Conservation (phyloP, 371 early-diverging fungal genomes). For the Rhizopus microsporus region DNA sequence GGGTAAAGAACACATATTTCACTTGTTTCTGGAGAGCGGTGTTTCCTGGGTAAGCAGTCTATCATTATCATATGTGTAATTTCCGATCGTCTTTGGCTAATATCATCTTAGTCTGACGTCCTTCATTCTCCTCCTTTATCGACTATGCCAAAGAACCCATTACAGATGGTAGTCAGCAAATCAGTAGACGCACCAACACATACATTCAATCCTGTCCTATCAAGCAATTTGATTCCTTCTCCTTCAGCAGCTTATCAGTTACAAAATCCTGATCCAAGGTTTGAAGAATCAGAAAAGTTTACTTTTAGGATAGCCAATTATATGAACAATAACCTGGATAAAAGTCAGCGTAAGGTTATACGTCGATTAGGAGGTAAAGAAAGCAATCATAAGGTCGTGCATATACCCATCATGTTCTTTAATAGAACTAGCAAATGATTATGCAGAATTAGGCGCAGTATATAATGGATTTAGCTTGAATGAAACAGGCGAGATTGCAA, state of each 20-base stretch:
- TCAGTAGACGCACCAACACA: constrained; percentile 26
- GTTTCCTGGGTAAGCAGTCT: constrained; percentile 59
- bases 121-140: constrained; percentile 55
- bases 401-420: not conserved
- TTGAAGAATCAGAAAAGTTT: constrained; percentile 79
- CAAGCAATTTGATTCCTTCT: constrained; percentile 52
- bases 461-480: constrained; percentile 93
- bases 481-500: constrained; percentile 73
- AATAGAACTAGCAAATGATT: constrained; percentile 65
- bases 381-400: not conserved
- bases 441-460: constrained; percentile 88
- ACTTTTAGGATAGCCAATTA: constrained; percentile 76
- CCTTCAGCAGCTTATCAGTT: constrained; percentile 62
- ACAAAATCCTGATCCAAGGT: constrained; percentile 71
- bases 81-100: not conserved
- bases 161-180: constrained; percentile 47
- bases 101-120: constrained; percentile 65
- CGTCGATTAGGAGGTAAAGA: constrained; percentile 66
- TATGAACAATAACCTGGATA: constrained; percentile 70
- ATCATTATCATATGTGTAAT: not conserved
- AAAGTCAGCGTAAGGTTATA: constrained; percentile 67
- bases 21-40: constrained; percentile 80
- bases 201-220: constrained; percentile 22
- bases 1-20: constrained; percentile 85
- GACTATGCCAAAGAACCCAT: constrained; percentile 59